Evolutionary conservation across 768 basidiomycete species (phyloP), one percentile per base, ranked within the genome.

Genomic region (Lactifluus rugatus): DNA sequence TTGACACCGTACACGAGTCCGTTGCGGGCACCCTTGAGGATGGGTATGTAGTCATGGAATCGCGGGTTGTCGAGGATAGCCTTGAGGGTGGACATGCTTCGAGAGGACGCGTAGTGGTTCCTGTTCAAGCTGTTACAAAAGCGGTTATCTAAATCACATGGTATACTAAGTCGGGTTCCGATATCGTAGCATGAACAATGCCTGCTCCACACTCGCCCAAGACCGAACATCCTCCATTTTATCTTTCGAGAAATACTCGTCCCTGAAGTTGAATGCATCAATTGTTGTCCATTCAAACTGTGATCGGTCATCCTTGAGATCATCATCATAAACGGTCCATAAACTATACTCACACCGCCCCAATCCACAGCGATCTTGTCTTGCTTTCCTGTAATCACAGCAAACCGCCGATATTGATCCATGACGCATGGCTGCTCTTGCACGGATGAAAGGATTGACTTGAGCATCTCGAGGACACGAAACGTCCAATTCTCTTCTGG

Each of bases 11-110:
- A 93, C 9, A 93, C 87, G 59, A 92, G 80, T 5, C 92, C 92
- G 68, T 93, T 93, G 42, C 91, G 81, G 32, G 92, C 89, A 45
- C 96, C 95, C 70, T 99, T 99, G 68, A 98, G 72, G 66, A 99
- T 87, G 25, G 91, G 88, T 46, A 98, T 81, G 66, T 88, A 84
- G 69, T 96, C 93, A 69, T 95, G 94, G 64, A 85, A 87, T 32
- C 79, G 79, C 13, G 93, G 93, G 69, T 88, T 76, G 44, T 75
- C 66, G 62, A 86, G 73, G 62, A 83, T 67, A 7, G 65, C 56
- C 19, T 70, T 46, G 14, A 69, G 57, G 36, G 56, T 42, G n/a
- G 68, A 65, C 70, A 70, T 72, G 3, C 8, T 7, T 23, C n/a
- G 9, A 7, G 8, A 17, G 11, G n/a, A n/a, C n/a, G n/a, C n/a